A percentile compares a stretch with the other conserved stretches of the same genome.
These are phyloP conservation scores for Zhuliangozyma parablackwelliae DNA, from an alignment of 1,139 yeast genomes.

Conservation along the genomic window DNA sequence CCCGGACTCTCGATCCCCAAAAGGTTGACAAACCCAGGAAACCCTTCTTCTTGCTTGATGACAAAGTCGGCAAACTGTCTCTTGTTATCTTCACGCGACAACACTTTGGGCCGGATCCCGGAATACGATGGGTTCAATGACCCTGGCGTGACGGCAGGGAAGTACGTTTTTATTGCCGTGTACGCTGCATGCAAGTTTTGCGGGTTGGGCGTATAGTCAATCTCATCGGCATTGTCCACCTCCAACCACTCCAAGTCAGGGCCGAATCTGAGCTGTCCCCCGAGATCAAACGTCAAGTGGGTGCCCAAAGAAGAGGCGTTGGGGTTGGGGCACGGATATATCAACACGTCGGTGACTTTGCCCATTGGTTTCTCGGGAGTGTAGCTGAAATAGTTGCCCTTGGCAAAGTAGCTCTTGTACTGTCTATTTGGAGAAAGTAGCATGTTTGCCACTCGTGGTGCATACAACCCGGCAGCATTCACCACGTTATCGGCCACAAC, in stretches of 20 bases:
- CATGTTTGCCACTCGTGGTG: constrained; percentile 65
- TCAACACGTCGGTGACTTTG: constrained; percentile 34
- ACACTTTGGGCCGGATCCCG: constrained; percentile 79
- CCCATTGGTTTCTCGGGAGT: constrained; percentile 28
- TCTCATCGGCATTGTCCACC: constrained; percentile 24
- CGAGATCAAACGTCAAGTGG: constrained; percentile 79
- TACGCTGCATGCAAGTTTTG: constrained; percentile 51
- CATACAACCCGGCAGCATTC: constrained; percentile 76
- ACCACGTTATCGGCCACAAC: constrained; percentile 57
- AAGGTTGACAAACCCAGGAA: constrained; percentile 75
- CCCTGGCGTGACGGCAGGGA: constrained; percentile 50
- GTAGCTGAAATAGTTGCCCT: constrained; percentile 75
- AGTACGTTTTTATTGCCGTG: constrained; percentile 56
- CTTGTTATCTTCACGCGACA: constrained; percentile 37
- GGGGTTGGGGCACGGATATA: constrained; percentile 79
- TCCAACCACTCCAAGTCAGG: constrained; percentile 87
- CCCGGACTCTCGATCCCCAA: constrained; percentile 92
- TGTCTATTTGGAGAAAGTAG: constrained; percentile 63
- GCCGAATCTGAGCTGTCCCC: constrained; percentile 78
- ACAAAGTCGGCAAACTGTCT: constrained; percentile 64
- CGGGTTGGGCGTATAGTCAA: constrained; percentile 46
- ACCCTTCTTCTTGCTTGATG: constrained; percentile 58
- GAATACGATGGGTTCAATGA: constrained; percentile 66
- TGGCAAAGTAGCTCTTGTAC: constrained; percentile 61
- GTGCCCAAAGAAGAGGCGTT: constrained; percentile 78